Conservation (phyloP, 2,329 filamentous ascomycete species). For the Aspergillus niger region DNA sequence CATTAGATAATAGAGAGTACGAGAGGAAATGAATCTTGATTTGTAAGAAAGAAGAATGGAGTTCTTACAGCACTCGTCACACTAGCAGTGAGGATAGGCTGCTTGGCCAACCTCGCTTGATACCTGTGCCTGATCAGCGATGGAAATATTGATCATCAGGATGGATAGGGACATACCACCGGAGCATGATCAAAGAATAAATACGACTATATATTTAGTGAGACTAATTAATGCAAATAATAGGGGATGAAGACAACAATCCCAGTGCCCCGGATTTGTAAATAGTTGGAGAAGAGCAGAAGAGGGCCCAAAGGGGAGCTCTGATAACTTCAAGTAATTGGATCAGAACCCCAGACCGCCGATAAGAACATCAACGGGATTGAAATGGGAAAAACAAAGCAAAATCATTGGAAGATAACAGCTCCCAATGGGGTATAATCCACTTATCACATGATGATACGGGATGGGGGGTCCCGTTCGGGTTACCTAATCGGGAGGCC, state of each 20-base stretch:
- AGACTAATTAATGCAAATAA: not conserved
- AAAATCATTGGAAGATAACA: conserved; percentile 21
- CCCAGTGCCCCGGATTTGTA: too few species aligned
- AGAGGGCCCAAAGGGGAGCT: conserved; percentile 7
- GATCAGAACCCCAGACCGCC: conserved; percentile 19
- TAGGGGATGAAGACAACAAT: not conserved
- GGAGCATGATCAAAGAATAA: conserved; percentile 32
- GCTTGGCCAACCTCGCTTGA: conserved; percentile 74
- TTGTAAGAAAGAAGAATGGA: not conserved
- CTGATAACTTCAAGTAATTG: conserved; percentile 16
- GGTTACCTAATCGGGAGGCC: conserved; percentile 16
- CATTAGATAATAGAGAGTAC: not conserved
- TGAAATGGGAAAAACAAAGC: conserved; percentile 15
- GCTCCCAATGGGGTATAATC: conserved; percentile 14
- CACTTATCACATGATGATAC: conserved; percentile 21
- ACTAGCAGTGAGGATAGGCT: conserved; percentile 86
- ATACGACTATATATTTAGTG: too few species aligned
- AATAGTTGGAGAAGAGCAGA: not conserved
- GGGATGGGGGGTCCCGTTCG: conserved; percentile 9
- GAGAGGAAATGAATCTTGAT: not conserved
- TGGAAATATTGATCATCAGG: not conserved
- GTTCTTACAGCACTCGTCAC: conserved; percentile 72
- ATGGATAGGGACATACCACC: conserved; percentile 32
- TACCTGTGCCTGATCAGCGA: conserved; percentile 62
- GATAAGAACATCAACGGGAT: conserved; percentile 20